Percentiles rank a stretch among this genome's conserved stretches.
Evolutionary conservation across 2,329 filamentous ascomycete species (phyloP).

Genomic region (Colletotrichum tabaci): DNA sequence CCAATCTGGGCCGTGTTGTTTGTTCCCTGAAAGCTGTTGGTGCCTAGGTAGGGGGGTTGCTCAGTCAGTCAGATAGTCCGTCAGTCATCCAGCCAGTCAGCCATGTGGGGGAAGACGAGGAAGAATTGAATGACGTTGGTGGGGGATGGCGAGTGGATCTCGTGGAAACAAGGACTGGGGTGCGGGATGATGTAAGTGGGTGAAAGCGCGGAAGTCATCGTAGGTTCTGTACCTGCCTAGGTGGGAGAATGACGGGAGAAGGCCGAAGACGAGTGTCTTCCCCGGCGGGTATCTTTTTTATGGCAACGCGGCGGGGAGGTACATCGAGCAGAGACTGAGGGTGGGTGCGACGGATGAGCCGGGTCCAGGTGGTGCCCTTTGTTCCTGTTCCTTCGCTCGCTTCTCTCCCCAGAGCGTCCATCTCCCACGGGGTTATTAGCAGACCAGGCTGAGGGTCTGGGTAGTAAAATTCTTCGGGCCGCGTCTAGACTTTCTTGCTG

Average conservation of each 20-base stretch:
- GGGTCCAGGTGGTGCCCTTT: conserved; percentile 15
- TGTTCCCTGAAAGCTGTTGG: conserved; percentile 11
- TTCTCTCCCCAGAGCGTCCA: not conserved
- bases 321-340: not conserved
- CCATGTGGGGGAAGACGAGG: not conserved
- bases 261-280: not conserved
- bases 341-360: conserved; percentile 23
- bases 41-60: no score
- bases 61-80: not conserved
- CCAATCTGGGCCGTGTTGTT: not conserved
- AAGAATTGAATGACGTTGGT: conserved; percentile 35
- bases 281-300: not conserved
- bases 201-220: not conserved
- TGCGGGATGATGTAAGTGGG: conserved; percentile 37
- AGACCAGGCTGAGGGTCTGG: not conserved
- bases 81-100: no score
- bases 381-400: not conserved
- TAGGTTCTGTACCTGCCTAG: not conserved
- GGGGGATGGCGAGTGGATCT: conserved; percentile 15
- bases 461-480: no score
- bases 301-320: not conserved
- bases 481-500: not conserved
- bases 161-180: conserved; percentile 8
- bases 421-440: not conserved
- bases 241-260: not conserved